phyloP scores from a whole-genome alignment of 768 basidiomycete genomes.

The Suillus sp. region DNA sequence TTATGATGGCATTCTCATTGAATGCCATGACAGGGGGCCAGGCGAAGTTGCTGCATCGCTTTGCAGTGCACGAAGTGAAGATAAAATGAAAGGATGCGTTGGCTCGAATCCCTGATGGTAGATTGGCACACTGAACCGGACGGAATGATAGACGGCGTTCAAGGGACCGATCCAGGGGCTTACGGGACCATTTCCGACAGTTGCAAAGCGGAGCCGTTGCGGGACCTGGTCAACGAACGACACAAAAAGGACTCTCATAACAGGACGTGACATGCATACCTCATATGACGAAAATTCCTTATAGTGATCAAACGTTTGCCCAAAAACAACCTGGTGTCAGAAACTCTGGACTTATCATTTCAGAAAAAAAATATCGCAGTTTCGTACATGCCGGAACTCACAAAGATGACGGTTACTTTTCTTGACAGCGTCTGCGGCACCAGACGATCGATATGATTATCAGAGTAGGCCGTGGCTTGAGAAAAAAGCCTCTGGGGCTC shows the following conservation, averaged over 20 bases:
- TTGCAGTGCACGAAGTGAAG: not conserved
- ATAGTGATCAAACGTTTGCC: slow-evolving; percentile 4
- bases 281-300: not conserved
- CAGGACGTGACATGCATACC: not conserved
- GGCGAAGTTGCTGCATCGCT: slow-evolving; percentile 6
- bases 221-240: slow-evolving; percentile 8
- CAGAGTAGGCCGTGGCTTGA: slow-evolving; percentile 1
- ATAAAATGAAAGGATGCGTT: slow-evolving; percentile 1
- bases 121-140: not conserved
- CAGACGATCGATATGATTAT: not conserved
- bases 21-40: slow-evolving; percentile 4
- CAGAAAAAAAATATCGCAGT: slow-evolving; percentile 10
- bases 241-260: slow-evolving; percentile 6
- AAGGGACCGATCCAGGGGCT: slow-evolving; percentile 16
- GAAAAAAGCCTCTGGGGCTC: not conserved
- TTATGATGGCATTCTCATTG: slow-evolving; percentile 2
- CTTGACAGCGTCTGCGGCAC: slow-evolving; percentile 8
- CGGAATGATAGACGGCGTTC: slow-evolving; percentile 8
- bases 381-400: slow-evolving; percentile 11
- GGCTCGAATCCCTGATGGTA: slow-evolving; percentile 1
- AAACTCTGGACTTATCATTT: not conserved
- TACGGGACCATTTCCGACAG: slow-evolving; percentile 1
- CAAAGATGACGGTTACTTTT: slow-evolving; percentile 2
- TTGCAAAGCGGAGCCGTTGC: slow-evolving; percentile 3
- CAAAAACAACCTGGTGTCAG: slow-evolving; percentile 12